Percentiles rank a stretch among this genome's conserved stretches.
These are phyloP conservation scores for Mycena chlorophos DNA, from an alignment of 768 basidiomycete species.

Conservation along the genomic window DNA sequence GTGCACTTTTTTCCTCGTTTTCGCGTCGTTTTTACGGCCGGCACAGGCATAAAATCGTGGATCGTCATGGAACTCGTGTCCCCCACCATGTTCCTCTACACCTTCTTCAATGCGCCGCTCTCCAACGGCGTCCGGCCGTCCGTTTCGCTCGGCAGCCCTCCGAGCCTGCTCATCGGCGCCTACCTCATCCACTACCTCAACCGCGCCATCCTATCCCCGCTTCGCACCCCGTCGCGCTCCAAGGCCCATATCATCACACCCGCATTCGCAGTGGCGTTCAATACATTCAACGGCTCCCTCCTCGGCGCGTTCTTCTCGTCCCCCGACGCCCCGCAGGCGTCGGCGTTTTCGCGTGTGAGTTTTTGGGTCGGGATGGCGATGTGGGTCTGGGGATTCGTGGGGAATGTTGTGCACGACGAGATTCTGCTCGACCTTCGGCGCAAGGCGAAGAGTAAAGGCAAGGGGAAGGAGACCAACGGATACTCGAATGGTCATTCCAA, in stretches of 20 bases:
- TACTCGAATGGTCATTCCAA: conserved; percentile 10
- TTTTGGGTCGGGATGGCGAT: conserved; percentile 68
- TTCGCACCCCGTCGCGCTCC: conserved; percentile 78
- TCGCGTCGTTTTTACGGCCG: background rate
- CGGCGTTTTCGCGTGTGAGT: conserved; percentile 31
- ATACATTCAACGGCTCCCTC: conserved; percentile 68
- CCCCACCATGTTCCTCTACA: conserved; percentile 53
- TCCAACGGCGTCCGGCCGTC: conserved; percentile 33
- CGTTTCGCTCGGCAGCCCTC: conserved; percentile 37
- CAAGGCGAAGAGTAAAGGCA: conserved; percentile 46
- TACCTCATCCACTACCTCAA: conserved; percentile 82
- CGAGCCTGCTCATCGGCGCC: conserved; percentile 52
- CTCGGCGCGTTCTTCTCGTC: conserved; percentile 73
- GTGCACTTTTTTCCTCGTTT: conserved; percentile 5
- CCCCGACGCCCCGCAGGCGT: conserved; percentile 39
- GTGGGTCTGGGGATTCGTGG: conserved; percentile 71
- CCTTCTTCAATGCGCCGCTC: conserved; percentile 51
- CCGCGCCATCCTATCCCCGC: conserved; percentile 76
- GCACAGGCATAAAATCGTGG: conserved; percentile 52
- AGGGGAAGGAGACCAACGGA: conserved; percentile 30
- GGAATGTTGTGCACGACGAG: conserved; percentile 90
- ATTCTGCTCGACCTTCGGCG: conserved; percentile 81
- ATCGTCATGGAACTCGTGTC: conserved; percentile 76
- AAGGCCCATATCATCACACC: conserved; percentile 71
- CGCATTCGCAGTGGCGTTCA: conserved; percentile 59